Conservation (phyloP, 192 early-diverging fungal species). For the Backusella sp. region DNA sequence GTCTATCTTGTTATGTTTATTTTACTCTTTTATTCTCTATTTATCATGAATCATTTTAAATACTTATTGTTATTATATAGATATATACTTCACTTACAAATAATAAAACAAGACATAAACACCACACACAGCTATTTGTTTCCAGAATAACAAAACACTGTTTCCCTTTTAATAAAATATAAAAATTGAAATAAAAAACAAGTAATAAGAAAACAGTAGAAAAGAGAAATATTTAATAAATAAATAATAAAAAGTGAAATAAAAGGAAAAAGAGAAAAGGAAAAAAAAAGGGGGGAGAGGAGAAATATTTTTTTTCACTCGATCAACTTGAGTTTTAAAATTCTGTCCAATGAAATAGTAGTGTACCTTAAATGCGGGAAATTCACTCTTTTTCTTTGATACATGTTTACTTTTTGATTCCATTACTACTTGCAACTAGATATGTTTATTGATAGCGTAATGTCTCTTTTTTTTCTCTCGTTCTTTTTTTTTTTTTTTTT, state of each 20-base stretch:
- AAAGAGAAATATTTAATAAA: conserved; percentile 3
- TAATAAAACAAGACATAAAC: background rate
- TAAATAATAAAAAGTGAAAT: conserved; percentile 11
- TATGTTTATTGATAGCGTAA: background rate
- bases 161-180: background rate
- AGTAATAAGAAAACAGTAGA: background rate
- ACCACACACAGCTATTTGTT: background rate
- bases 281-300: conserved; percentile 14
- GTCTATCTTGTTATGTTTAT: background rate
- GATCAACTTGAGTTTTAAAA: background rate
- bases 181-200: background rate
- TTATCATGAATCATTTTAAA: background rate
- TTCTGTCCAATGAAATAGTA: background rate
- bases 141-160: background rate
- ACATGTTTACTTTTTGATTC: background rate
- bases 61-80: background rate
- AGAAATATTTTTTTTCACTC: conserved; percentile 4
- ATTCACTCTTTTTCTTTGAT: background rate
- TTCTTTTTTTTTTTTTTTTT: background rate
- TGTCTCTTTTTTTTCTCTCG: background rate
- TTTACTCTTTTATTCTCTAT: background rate
- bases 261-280: conserved; percentile 7
- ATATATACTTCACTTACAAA: background rate
- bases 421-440: background rate
- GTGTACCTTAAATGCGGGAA: conserved; percentile 6